Evolutionary conservation across 2,329 filamentous ascomycete species (phyloP).

Genomic region (Fusarium metavorans): DNA sequence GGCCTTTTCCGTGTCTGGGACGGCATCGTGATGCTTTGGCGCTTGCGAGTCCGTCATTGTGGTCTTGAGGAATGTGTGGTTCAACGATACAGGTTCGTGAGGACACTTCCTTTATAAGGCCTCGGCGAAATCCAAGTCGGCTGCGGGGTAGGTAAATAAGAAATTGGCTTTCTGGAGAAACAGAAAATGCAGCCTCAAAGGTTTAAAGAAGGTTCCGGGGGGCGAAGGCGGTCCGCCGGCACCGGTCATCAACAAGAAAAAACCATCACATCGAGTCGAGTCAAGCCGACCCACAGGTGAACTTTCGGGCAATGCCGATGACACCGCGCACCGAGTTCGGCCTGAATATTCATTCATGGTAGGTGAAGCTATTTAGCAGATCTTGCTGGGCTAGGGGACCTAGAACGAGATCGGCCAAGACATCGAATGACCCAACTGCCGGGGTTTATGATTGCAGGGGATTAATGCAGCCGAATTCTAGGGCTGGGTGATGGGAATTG

Average conservation of each 20-base stretch:
- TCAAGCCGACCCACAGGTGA: conserved; percentile 27
- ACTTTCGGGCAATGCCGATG: conserved; percentile 20
- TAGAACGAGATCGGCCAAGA: neutral
- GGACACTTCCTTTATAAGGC: neutral
- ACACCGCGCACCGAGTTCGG: conserved; percentile 26
- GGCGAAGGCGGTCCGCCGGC: conserved; percentile 18
- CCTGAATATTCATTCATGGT: neutral
- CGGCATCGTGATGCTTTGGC: neutral
- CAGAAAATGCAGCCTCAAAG: conserved; percentile 6
- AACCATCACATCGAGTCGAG: neutral
- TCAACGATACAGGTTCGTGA: neutral
- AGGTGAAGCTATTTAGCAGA: neutral
- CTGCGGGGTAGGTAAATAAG: neutral
- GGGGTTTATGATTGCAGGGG: neutral
- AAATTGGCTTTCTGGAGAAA: neutral
- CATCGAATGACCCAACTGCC: neutral
- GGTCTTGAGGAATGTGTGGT: neutral
- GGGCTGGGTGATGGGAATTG: conserved; percentile 9
- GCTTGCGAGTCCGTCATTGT: conserved; percentile 10
- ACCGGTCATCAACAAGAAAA: conserved; percentile 6
- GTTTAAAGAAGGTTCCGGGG: neutral
- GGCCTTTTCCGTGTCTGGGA: conserved; percentile 18
- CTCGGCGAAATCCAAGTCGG: neutral
- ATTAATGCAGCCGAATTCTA: too few species aligned
- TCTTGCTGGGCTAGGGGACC: neutral